Evolutionary conservation across 2,329 filamentous ascomycete species (phyloP).

Genomic region (Aspergillus quadricinctus): DNA sequence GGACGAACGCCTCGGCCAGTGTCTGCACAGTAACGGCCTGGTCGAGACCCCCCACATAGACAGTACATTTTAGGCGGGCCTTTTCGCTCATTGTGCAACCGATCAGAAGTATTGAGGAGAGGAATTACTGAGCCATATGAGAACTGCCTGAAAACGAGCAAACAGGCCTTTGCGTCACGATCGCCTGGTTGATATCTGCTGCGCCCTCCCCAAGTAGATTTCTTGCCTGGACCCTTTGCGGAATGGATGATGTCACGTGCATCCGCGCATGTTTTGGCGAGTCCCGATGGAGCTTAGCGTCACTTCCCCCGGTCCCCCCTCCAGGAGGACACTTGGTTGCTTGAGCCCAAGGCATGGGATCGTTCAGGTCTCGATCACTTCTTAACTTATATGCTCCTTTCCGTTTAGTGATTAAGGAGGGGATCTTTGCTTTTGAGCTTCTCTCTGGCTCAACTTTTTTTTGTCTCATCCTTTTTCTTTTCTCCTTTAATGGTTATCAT

Average conservation of each 20-base stretch:
- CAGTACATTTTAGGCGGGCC: conserved; percentile 78
- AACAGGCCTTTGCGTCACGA: background rate
- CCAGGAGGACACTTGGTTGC: conserved; percentile 40
- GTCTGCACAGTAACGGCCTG: conserved; percentile 69
- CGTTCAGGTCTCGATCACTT: conserved; percentile 20
- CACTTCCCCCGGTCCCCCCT: conserved; percentile 27
- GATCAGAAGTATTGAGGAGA: background rate
- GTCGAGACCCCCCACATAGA: conserved; percentile 88
- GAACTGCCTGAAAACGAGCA: background rate
- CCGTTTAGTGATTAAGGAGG: conserved; percentile 26
- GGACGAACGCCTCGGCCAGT: conserved; percentile 87
- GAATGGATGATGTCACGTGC: conserved; percentile 33
- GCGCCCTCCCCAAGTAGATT: background rate
- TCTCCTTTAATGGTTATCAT: conserved; percentile 15
- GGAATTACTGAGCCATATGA: background rate
- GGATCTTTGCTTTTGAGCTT: conserved; percentile 15
- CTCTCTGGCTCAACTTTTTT: conserved; percentile 6
- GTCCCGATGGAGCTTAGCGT: conserved; percentile 27
- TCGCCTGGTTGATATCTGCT: background rate
- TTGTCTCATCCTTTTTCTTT: conserved; percentile 7
- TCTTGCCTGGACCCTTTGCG: conserved; percentile 8
- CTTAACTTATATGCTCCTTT: conserved; percentile 21
- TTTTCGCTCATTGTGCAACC: conserved; percentile 67
- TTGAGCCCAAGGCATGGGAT: conserved; percentile 10
- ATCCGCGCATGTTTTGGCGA: conserved; percentile 31